Evolutionary conservation across 352 stramenopile species (phyloP).

Genomic region (Blastocystis sp.): DNA sequence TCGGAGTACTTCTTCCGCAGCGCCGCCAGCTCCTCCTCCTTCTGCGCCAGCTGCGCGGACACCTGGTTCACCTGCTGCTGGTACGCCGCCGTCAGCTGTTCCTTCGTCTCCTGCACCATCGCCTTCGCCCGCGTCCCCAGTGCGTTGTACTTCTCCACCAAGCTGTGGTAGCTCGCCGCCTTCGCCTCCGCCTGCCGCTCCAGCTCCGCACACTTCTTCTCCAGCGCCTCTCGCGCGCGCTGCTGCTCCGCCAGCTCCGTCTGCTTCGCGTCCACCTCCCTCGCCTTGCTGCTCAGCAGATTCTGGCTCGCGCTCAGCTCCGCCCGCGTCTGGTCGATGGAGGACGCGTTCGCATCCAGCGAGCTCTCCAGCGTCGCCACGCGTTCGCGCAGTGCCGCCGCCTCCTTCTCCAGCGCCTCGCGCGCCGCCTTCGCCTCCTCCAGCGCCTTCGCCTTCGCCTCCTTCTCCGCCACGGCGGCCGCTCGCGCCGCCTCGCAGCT

Average conservation of each 20-base stretch:
- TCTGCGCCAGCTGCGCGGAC: background rate
- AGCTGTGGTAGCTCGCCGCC: background rate
- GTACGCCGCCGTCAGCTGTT: background rate
- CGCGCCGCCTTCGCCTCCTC: background rate
- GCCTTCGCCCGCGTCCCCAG: background rate
- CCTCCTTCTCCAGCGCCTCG: background rate
- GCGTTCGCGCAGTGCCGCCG: background rate
- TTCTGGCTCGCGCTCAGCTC: background rate
- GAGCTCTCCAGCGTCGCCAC: background rate
- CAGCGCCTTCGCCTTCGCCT: background rate
- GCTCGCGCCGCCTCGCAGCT: no score
- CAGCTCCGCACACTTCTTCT: conserved; percentile 32
- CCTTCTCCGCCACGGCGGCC: background rate
- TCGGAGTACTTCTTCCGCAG: conserved; percentile 19
- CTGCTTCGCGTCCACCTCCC: background rate
- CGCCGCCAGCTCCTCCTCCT: background rate
- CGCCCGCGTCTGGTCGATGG: background rate
- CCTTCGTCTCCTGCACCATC: background rate
- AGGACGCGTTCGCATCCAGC: background rate
- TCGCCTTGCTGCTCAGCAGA: background rate
- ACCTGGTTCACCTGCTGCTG: conserved; percentile 17
- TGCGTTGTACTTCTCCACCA: conserved; percentile 15
- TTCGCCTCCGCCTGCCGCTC: conserved; percentile 2
- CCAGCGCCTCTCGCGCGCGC: conserved; percentile 3
- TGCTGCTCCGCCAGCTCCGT: conserved; percentile 7